Percentiles rank a stretch among this genome's conserved stretches.
Conservation (phyloP, 1,284 basidiomycete genomes). For the Rhizoctonia solani region DNA sequence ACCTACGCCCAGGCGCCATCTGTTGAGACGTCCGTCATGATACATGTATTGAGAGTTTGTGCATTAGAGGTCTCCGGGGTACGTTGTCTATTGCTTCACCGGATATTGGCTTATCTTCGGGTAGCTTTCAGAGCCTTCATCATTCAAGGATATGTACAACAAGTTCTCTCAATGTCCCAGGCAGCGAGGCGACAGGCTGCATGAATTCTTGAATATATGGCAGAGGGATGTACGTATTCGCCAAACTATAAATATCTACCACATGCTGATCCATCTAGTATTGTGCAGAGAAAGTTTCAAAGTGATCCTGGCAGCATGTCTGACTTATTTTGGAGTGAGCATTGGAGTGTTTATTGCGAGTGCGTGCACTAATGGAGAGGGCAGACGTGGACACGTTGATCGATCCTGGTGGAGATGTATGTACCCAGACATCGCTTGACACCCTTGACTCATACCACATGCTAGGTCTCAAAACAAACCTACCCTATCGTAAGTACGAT, state of each 20-base stretch:
- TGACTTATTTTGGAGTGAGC: conserved; percentile 22
- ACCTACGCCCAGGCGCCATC: conserved; percentile 40
- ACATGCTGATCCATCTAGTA: not conserved
- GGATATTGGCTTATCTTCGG: not conserved
- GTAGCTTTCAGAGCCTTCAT: conserved; percentile 14
- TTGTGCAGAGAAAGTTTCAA: conserved; percentile 23
- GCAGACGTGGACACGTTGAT: conserved; percentile 25
- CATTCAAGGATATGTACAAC: conserved; percentile 3
- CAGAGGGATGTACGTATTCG: conserved; percentile 3
- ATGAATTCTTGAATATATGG: conserved; percentile 15
- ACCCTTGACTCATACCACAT: not conserved
- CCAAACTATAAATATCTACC: not conserved
- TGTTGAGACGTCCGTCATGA: conserved; percentile 8
- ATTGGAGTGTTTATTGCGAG: no score
- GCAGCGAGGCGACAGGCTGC: not conserved
- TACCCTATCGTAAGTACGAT: conserved; percentile 7
- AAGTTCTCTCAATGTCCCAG: conserved; percentile 11
- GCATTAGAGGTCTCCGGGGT: conserved; percentile 23
- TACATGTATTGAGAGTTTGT: conserved; percentile 27
- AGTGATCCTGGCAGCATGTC: conserved; percentile 25
- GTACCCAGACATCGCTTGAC: not conserved
- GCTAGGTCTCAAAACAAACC: conserved; percentile 10
- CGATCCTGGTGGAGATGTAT: conserved; percentile 12
- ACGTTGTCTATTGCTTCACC: not conserved
- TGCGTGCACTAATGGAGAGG: no score